phyloP scores from a whole-genome alignment of 1,284 basidiomycete genomes.

The Tylopilus sp. region DNA sequence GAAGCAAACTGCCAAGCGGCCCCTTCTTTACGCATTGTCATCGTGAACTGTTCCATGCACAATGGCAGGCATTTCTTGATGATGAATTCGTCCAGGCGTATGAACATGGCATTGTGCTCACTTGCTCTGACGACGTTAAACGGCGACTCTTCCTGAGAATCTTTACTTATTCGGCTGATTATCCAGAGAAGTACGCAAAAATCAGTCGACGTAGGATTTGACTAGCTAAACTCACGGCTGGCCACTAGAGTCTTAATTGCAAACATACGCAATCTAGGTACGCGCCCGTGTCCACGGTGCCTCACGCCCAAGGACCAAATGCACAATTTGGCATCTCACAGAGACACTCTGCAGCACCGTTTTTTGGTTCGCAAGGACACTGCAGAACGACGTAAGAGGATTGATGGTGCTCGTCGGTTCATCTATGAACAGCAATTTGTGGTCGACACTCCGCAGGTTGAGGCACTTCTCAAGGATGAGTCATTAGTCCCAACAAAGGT shows the following conservation, averaged over 20 bases:
- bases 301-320: slow-evolving; percentile 36
- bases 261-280: slow-evolving; percentile 20
- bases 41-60: not conserved
- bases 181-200: slow-evolving; percentile 35
- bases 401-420: slow-evolving; percentile 32
- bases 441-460: not conserved
- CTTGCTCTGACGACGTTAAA: slow-evolving; percentile 36
- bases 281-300: slow-evolving; percentile 20
- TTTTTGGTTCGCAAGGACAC: slow-evolving; percentile 30
- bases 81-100: slow-evolving; percentile 43
- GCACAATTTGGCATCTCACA: not conserved
- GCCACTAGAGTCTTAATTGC: slow-evolving; percentile 28
- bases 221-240: not conserved
- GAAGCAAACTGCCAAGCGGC: too few species aligned
- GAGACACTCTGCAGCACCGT: not conserved
- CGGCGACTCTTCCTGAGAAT: slow-evolving; percentile 40
- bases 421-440: slow-evolving; percentile 25
- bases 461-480: not conserved
- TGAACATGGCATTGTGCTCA: slow-evolving; percentile 41
- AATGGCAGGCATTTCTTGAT: slow-evolving; percentile 30
- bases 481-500: slow-evolving; percentile 16
- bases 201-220: too few species aligned
- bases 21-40: too few species aligned
- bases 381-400: slow-evolving; percentile 36
- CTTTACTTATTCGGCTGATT: slow-evolving; percentile 47